Evolutionary conservation across 1,284 basidiomycete genomes (phyloP).

Genomic region (Ceratobasidium theobromae): DNA sequence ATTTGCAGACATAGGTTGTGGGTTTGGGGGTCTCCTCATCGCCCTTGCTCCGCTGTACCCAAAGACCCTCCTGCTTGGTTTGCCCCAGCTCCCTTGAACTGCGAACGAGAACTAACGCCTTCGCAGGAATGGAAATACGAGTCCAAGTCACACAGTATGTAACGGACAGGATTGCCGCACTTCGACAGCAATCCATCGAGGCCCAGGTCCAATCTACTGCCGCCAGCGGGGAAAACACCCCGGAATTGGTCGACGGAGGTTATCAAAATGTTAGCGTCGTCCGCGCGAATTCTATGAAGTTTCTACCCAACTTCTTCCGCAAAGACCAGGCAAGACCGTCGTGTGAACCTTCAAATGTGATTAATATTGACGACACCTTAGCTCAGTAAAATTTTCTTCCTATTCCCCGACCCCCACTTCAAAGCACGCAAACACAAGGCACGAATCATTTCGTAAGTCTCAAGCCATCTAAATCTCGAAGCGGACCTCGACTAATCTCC

Average conservation of each 20-base stretch:
- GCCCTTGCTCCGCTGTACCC: conserved; percentile 90
- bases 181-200: conserved; percentile 52
- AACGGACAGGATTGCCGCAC: conserved; percentile 86
- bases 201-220: conserved; percentile 24
- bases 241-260: conserved; percentile 43
- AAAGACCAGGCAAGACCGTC: conserved; percentile 66
- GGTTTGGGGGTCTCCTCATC: conserved; percentile 94
- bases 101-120: conserved; percentile 21
- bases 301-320: conserved; percentile 93
- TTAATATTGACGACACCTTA: conserved; percentile 35
- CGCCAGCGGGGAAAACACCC: background rate
- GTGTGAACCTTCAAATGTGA: background rate
- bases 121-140: conserved; percentile 91
- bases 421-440: conserved; percentile 97
- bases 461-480: background rate
- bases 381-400: conserved; percentile 91
- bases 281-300: conserved; percentile 98
- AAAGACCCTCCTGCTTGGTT: conserved; percentile 91
- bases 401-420: conserved; percentile 99
- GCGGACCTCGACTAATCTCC: background rate
- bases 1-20: conserved; percentile 97
- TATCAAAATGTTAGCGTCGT: conserved; percentile 88
- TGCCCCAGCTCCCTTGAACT: conserved; percentile 39
- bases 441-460: conserved; percentile 80
- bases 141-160: conserved; percentile 97